Conservation (phyloP, 805 yeast genomes). For the Candida anglica region DNA sequence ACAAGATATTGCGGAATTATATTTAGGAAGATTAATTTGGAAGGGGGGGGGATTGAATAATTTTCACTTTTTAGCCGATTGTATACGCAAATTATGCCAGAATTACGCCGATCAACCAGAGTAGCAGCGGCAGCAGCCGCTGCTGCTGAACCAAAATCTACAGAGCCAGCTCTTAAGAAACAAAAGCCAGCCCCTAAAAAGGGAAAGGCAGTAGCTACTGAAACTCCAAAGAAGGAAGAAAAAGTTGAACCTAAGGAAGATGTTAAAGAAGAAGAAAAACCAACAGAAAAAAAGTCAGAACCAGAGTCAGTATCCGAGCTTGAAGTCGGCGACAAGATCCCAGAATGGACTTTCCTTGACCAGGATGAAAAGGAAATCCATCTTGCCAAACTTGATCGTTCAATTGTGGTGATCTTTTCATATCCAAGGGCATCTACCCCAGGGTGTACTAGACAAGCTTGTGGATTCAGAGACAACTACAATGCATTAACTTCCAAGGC, state of each 20-base stretch:
- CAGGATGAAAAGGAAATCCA: conserved; percentile 62
- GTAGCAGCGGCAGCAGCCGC: conserved; percentile 13
- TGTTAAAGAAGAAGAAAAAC: conserved; percentile 12
- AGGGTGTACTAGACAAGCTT: conserved; percentile 94
- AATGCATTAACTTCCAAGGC: conserved; percentile 46
- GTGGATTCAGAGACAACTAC: conserved; percentile 75
- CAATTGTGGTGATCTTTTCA: conserved; percentile 45
- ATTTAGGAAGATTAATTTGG: too few relatives aligned
- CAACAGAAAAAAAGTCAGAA: conserved; percentile 8
- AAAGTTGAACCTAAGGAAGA: conserved; percentile 1
- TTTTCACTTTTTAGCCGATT: too few relatives aligned
- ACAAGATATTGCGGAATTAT: too few relatives aligned
- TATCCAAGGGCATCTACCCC: conserved; percentile 94
- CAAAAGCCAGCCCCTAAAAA: conserved; percentile 11
- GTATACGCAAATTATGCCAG: conserved; percentile 30
- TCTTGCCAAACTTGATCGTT: conserved; percentile 28
- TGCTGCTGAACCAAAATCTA: conserved; percentile 1
- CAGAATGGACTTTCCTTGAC: conserved; percentile 57
- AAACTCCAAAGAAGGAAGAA: conserved; percentile 2
- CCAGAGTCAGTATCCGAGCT: too few relatives aligned
- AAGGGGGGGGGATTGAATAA: too few relatives aligned
- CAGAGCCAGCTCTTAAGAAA: conserved; percentile 7
- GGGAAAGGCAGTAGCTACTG: conserved; percentile 4
- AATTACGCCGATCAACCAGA: conserved; percentile 37
- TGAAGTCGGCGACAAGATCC: conserved; percentile 61